Conservation (phyloP, 2,329 filamentous ascomycete species). For the Colletotrichum sp. region DNA sequence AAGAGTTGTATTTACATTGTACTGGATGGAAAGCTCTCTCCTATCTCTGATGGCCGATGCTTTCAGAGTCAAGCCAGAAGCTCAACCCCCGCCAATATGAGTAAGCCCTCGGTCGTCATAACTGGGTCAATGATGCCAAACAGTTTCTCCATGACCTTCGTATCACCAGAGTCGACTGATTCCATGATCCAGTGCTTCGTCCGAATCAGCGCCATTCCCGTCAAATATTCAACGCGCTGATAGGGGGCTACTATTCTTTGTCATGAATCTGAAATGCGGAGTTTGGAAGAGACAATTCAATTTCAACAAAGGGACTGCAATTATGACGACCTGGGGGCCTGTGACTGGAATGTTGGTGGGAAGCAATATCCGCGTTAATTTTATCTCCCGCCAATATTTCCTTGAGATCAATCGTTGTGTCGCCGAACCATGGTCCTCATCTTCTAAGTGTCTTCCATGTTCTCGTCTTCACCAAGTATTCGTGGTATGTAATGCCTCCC, state of each 20-base stretch:
- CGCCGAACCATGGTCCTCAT: background rate
- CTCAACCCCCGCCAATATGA: background rate
- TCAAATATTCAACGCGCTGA: too few relatives aligned
- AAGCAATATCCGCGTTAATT: background rate
- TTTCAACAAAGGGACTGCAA: too few relatives aligned
- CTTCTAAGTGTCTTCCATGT: background rate
- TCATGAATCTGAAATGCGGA: too few relatives aligned
- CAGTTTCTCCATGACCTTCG: too few relatives aligned
- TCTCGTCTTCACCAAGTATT: background rate
- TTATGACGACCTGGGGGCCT: background rate
- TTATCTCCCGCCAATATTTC: background rate
- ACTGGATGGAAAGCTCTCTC: too few relatives aligned
- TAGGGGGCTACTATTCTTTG: too few relatives aligned
- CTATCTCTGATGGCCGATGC: too few relatives aligned
- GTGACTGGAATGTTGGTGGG: accelerated
- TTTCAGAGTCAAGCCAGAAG: background rate
- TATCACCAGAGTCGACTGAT: too few relatives aligned
- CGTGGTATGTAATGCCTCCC: background rate
- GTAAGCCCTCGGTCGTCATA: background rate
- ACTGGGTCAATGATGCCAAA: too few relatives aligned
- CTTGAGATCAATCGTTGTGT: background rate
- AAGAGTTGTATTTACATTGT: background rate
- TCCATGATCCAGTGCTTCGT: too few relatives aligned
- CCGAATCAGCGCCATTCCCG: too few relatives aligned
- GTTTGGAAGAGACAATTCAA: too few relatives aligned